These are phyloP conservation scores for Candida ficus DNA, from an alignment of 805 yeast genomes.

Conservation along the genomic window DNA sequence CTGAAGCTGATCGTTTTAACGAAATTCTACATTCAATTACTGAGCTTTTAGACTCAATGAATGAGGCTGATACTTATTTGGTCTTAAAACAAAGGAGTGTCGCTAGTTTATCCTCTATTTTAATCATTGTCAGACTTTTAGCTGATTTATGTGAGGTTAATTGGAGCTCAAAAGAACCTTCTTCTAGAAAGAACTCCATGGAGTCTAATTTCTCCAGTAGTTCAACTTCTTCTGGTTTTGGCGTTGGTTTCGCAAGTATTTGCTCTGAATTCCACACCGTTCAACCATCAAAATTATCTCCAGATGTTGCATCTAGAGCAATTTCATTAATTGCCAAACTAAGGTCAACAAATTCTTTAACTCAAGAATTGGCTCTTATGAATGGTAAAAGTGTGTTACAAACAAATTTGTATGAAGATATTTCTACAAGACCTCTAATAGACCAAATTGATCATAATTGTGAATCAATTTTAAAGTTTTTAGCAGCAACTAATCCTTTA, in stretches of 20 bases:
- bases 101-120: slow-evolving; percentile 29
- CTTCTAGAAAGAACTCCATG: slow-evolving; percentile 18
- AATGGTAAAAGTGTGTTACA: slow-evolving; percentile 18
- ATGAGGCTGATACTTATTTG: slow-evolving; percentile 22
- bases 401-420: slow-evolving; percentile 17
- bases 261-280: slow-evolving; percentile 29
- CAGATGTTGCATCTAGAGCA: slow-evolving; percentile 25
- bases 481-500: slow-evolving; percentile 46
- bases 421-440: slow-evolving; percentile 20
- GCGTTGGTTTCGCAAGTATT: slow-evolving; percentile 30
- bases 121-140: slow-evolving; percentile 34
- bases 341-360: slow-evolving; percentile 28
- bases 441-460: slow-evolving; percentile 33
- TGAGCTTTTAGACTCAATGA: slow-evolving; percentile 25
- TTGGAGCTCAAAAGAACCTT: slow-evolving; percentile 32
- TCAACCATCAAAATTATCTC: slow-evolving; percentile 28
- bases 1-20: slow-evolving; percentile 23
- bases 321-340: slow-evolving; percentile 26
- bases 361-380: slow-evolving; percentile 29
- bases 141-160: slow-evolving; percentile 35
- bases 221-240: slow-evolving; percentile 19
- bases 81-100: slow-evolving; percentile 25
- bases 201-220: slow-evolving; percentile 19
- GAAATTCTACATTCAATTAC: slow-evolving; percentile 27
- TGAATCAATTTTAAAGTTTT: slow-evolving; percentile 37